Evolutionary conservation across 208 protist species (phyloP).

Genomic region (Acanthamoeba triangularis): DNA sequence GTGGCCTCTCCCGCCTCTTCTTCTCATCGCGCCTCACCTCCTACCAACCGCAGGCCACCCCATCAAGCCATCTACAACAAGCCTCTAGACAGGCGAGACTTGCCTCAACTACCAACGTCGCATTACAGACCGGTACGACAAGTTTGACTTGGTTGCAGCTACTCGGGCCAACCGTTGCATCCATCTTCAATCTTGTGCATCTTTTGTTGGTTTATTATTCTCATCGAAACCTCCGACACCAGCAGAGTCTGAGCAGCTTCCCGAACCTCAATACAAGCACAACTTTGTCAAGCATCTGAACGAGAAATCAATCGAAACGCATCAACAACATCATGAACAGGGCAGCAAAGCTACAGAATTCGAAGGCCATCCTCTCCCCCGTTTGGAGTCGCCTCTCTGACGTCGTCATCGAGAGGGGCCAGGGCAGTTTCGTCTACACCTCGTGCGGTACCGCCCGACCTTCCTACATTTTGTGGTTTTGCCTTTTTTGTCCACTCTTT

Average conservation of each 20-base stretch:
- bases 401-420: conserved; percentile 35
- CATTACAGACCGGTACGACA: neutral
- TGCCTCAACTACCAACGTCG: neutral
- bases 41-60: neutral
- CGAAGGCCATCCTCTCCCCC: conserved; percentile 36
- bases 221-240: neutral
- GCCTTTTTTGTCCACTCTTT: neutral
- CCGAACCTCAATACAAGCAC: neutral
- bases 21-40: neutral
- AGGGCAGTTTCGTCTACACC: conserved; percentile 39
- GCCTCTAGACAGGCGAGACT: neutral
- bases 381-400: conserved; percentile 60
- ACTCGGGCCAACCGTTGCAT: neutral
- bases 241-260: no score
- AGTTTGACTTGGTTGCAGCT: neutral
- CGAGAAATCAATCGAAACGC: neutral
- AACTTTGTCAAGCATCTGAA: no score
- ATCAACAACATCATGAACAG: conserved; percentile 18
- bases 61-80: neutral
- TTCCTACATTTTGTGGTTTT: neutral
- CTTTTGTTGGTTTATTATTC: neutral
- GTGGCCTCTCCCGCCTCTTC: neutral
- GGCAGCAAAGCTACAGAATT: conserved; percentile 33
- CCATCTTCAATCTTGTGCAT: neutral
- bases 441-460: neutral